Percentiles rank a stretch among this genome's conserved stretches.
Evolutionary conservation across 768 basidiomycete genomes (phyloP).

Genomic region (Exidia glandulosa): DNA sequence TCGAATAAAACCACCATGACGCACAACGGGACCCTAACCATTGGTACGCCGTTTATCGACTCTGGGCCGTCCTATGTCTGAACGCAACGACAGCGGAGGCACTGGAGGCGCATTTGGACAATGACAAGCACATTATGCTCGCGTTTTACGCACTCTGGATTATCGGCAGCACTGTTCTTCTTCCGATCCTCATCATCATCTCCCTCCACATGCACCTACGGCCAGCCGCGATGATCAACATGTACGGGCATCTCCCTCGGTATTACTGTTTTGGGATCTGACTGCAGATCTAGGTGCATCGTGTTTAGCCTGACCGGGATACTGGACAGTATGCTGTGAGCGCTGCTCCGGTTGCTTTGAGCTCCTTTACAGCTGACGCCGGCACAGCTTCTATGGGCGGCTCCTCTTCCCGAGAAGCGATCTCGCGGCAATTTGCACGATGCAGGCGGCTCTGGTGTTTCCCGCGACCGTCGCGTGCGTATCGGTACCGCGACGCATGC

Average conservation of each 20-base stretch:
- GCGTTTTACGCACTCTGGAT: neutral
- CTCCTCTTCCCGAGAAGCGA: neutral
- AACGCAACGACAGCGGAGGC: too few species aligned
- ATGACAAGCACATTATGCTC: too few species aligned
- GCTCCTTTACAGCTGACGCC: neutral
- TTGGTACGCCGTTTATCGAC: too few species aligned
- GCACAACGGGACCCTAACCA: too few species aligned
- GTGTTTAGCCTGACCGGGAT: too few species aligned
- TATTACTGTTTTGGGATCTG: too few species aligned
- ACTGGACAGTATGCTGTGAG: too few species aligned
- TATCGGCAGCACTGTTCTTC: neutral
- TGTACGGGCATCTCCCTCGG: neutral
- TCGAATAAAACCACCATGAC: too few species aligned
- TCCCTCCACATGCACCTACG: neutral
- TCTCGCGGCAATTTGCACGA: neutral
- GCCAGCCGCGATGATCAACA: neutral
- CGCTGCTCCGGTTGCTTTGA: too few species aligned
- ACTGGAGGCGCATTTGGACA: too few species aligned
- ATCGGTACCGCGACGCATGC: neutral
- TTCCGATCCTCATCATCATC: neutral
- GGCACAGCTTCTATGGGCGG: neutral
- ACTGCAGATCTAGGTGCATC: too few species aligned
- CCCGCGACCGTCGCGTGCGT: neutral
- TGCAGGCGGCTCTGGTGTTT: neutral
- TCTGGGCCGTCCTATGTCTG: too few species aligned